phyloP scores from a whole-genome alignment of 257 asterid genomes.

The Solanum raphanifolium region DNA sequence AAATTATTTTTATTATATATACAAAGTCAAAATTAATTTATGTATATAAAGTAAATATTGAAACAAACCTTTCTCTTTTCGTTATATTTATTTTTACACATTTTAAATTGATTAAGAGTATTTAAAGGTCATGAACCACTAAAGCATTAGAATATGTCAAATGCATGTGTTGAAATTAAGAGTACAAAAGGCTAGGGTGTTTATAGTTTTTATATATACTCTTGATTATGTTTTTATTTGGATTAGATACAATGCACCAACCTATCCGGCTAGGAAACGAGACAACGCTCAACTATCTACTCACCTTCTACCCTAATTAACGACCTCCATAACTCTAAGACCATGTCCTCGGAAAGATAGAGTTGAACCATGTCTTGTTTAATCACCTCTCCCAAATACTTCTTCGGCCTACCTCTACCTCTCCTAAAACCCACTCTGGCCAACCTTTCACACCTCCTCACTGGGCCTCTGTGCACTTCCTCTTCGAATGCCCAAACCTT shows the following conservation, averaged over 20 bases:
- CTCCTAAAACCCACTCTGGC: background rate
- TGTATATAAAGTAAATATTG: background rate
- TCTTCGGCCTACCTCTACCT: background rate
- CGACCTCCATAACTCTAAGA: background rate
- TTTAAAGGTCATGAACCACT: background rate
- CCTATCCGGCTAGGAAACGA: background rate
- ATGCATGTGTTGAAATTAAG: background rate
- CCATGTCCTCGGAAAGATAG: background rate
- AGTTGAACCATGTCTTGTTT: background rate
- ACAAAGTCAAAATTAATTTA: background rate
- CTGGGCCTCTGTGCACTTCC: background rate
- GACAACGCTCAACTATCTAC: background rate
- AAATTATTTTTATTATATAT: too few species aligned
- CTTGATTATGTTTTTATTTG: background rate
- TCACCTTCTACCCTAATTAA: background rate
- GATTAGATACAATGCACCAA: background rate
- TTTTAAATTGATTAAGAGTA: background rate
- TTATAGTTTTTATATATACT: too few species aligned
- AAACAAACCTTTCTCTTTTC: background rate
- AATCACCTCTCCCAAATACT: background rate
- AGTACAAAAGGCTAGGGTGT: background rate
- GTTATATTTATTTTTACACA: too few species aligned
- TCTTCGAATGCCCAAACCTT: background rate
- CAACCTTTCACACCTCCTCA: background rate
- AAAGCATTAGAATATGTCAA: background rate